Evolutionary conservation across 2,329 filamentous ascomycete genomes (phyloP).

Genomic region (Didymella lethalis): DNA sequence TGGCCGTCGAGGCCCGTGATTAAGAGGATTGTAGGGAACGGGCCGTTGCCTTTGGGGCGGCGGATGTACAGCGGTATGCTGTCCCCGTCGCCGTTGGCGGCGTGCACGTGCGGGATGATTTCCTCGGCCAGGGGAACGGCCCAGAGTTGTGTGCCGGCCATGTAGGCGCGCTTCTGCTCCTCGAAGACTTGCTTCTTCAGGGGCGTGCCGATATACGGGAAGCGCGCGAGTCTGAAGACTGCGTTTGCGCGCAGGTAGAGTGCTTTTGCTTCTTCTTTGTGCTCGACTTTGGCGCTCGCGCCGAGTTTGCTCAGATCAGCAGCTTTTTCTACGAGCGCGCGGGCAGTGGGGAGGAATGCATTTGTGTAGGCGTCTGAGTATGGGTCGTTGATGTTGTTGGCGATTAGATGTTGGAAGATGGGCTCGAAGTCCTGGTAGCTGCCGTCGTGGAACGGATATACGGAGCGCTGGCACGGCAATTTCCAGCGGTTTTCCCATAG

Average conservation of each 20-base stretch:
- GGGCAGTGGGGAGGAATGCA: conserved; percentile 66
- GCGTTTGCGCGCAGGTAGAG: conserved; percentile 74
- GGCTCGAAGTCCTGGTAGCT: conserved; percentile 72
- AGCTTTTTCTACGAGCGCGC: conserved; percentile 62
- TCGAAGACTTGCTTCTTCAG: conserved; percentile 69
- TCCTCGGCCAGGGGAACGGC: conserved; percentile 67
- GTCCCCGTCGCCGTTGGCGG: conserved; percentile 60
- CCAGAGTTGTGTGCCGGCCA: conserved; percentile 58
- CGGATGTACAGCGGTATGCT: conserved; percentile 71
- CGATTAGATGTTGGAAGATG: conserved; percentile 52
- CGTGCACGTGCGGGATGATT: conserved; percentile 64
- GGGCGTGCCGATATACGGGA: conserved; percentile 63
- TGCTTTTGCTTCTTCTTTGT: conserved; percentile 62
- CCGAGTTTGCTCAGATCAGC: conserved; percentile 50
- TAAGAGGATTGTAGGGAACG: conserved; percentile 61
- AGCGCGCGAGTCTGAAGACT: conserved; percentile 75
- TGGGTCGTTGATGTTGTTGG: conserved; percentile 70
- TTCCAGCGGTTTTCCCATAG: conserved; percentile 49
- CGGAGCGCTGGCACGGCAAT: conserved; percentile 51
- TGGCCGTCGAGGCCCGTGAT: conserved; percentile 67
- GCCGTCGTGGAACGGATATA: conserved; percentile 79
- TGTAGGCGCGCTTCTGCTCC: conserved; percentile 69
- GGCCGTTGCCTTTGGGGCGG: conserved; percentile 55
- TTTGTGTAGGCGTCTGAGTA: conserved; percentile 69
- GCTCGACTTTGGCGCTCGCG: conserved; percentile 48